Conservation (phyloP, 352 stramenopile species). For the Phytophthora podocarpi region DNA sequence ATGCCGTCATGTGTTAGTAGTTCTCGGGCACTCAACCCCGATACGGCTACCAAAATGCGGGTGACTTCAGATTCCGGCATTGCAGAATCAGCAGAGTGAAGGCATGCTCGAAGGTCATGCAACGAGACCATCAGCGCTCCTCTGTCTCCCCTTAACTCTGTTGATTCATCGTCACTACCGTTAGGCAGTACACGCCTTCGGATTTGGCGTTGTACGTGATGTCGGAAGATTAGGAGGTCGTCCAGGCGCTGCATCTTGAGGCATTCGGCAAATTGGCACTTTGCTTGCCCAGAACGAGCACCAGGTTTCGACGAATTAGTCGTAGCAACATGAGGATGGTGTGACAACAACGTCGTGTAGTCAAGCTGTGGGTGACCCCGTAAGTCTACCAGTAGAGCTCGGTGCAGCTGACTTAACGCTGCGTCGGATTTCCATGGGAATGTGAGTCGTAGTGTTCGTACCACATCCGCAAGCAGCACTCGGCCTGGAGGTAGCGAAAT, state of each 20-base stretch:
- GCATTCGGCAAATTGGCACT: constrained; percentile 45
- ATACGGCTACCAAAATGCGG: constrained; percentile 33
- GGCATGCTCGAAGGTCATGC: constrained; percentile 38
- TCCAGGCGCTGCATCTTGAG: constrained; percentile 64
- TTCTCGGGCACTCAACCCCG: constrained; percentile 49
- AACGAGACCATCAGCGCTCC: constrained; percentile 55
- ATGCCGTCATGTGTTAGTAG: constrained; percentile 67
- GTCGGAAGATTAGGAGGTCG: constrained; percentile 57
- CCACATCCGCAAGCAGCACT: constrained; percentile 49
- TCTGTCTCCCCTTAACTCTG: not conserved
- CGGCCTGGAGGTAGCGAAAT: constrained; percentile 15
- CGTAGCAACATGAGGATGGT: constrained; percentile 6
- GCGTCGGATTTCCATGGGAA: constrained; percentile 73
- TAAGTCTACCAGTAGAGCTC: constrained; percentile 49
- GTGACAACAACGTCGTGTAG: constrained; percentile 43
- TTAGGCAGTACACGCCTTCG: constrained; percentile 19
- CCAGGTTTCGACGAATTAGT: constrained; percentile 1
- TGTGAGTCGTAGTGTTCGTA: constrained; percentile 47
- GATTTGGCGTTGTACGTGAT: constrained; percentile 46
- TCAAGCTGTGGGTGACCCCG: constrained; percentile 44
- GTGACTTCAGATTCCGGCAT: constrained; percentile 67
- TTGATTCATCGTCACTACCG: not conserved
- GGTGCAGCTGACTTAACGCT: constrained; percentile 47
- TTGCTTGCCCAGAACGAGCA: not conserved
- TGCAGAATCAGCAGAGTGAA: constrained; percentile 51